phyloP scores from a whole-genome alignment of 345 rosid species.

The Brassica juncea region DNA sequence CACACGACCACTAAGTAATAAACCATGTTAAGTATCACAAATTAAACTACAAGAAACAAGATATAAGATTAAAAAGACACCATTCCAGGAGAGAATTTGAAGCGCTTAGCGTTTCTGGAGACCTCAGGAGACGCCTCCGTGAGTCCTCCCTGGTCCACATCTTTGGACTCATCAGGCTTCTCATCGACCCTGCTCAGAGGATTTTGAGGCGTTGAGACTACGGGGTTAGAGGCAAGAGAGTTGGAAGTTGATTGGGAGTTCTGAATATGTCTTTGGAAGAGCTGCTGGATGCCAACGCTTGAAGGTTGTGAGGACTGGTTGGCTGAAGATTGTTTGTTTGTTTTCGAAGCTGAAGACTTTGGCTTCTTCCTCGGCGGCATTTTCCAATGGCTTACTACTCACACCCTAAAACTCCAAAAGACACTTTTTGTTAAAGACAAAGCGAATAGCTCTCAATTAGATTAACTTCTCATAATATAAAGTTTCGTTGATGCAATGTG shows the following conservation, averaged over 20 bases:
- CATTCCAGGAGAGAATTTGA: conserved; percentile 91
- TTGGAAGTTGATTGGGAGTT: conserved; percentile 38
- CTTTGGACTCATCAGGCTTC: conserved; percentile 34
- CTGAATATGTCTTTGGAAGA: conserved; percentile 78
- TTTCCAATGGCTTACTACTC: conserved; percentile 28
- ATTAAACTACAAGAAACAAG: background rate
- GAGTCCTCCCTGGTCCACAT: conserved; percentile 20
- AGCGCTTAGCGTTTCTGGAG: conserved; percentile 60
- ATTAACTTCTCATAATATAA: background rate
- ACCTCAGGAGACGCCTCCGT: conserved; percentile 55
- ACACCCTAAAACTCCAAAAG: conserved; percentile 10
- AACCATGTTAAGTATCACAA: background rate
- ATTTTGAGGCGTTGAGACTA: conserved; percentile 31
- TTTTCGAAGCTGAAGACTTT: conserved; percentile 52
- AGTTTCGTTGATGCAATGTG: background rate
- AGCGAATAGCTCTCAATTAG: background rate
- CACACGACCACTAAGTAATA: conserved; percentile 9
- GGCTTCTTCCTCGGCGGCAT: conserved; percentile 76
- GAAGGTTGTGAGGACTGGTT: conserved; percentile 51
- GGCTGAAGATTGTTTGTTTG: conserved; percentile 40
- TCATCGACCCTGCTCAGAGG: conserved; percentile 9
- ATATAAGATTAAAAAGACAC: conserved; percentile 40
- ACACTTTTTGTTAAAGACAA: background rate
- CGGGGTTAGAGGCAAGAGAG: conserved; percentile 18
- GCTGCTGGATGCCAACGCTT: conserved; percentile 76